These are phyloP conservation scores for Discostella stelligera DNA, from an alignment of 352 stramenopile species.

Conservation along the genomic window DNA sequence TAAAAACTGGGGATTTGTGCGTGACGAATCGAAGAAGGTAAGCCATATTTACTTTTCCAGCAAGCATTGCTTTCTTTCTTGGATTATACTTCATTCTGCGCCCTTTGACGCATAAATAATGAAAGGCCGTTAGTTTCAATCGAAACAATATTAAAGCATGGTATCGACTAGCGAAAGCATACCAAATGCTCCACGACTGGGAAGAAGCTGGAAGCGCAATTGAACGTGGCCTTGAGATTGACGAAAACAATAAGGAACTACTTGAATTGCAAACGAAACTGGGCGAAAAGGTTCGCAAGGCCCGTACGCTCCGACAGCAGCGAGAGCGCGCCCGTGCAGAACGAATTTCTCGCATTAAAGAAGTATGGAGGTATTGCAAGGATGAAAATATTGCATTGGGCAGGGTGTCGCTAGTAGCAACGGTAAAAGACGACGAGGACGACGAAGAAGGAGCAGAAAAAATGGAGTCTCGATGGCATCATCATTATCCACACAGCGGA, in stretches of 20 bases:
- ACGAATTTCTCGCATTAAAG: slow-evolving; percentile 69
- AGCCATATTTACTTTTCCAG: not conserved
- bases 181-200: slow-evolving; percentile 78
- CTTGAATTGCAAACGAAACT: slow-evolving; percentile 69
- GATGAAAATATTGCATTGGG: slow-evolving; percentile 70
- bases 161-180: slow-evolving; percentile 77
- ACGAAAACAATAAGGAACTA: slow-evolving; percentile 77
- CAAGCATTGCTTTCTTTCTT: not conserved
- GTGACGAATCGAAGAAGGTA: slow-evolving; percentile 73
- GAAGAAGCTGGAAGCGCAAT: slow-evolving; percentile 78
- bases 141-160: slow-evolving; percentile 81
- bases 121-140: slow-evolving; percentile 60
- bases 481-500: slow-evolving; percentile 78
- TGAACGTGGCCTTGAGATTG: slow-evolving; percentile 70
- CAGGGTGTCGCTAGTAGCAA: slow-evolving; percentile 69
- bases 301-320: slow-evolving; percentile 68
- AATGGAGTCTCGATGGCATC: slow-evolving; percentile 75
- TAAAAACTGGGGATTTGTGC: slow-evolving; percentile 81
- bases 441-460: slow-evolving; percentile 53
- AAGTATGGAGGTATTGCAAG: slow-evolving; percentile 81
- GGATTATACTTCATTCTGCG: not conserved
- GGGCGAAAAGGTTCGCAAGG: slow-evolving; percentile 62
- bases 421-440: slow-evolving; percentile 78
- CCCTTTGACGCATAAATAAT: not conserved
- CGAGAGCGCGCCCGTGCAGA: slow-evolving; percentile 69